Evolutionary conservation across 2,329 filamentous ascomycete species (phyloP).

Genomic region (Arthrobotrys iridis): DNA sequence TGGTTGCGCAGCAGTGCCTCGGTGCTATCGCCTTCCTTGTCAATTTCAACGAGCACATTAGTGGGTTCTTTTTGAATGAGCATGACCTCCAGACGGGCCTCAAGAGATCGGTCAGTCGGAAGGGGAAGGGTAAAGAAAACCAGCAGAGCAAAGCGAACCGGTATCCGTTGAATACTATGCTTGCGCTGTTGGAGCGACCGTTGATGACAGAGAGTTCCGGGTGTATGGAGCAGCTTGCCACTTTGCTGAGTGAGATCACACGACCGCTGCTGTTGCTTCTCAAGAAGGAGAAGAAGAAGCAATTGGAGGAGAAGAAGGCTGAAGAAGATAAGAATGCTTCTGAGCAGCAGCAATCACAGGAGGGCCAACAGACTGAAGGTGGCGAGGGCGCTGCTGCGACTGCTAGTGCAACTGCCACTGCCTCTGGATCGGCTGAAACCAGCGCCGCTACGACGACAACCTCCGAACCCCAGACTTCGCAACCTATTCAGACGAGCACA

Average conservation of each 20-base stretch:
- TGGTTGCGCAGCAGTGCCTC: slow-evolving; percentile 95
- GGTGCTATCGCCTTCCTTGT: slow-evolving; percentile 84
- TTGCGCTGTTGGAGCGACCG: slow-evolving; percentile 88
- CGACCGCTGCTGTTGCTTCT: slow-evolving; percentile 82
- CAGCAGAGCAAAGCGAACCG: slow-evolving; percentile 75
- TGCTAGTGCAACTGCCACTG: slow-evolving; percentile 3
- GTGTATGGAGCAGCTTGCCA: slow-evolving; percentile 93
- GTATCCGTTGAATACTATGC: slow-evolving; percentile 89
- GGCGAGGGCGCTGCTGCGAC: background rate
- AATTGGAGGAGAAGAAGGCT: slow-evolving; percentile 64
- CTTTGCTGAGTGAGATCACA: slow-evolving; percentile 86
- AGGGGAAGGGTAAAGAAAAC: slow-evolving; percentile 84
- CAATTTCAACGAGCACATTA: slow-evolving; percentile 83
- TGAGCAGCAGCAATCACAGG: slow-evolving; percentile 10
- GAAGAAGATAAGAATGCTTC: slow-evolving; percentile 62
- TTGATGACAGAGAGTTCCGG: slow-evolving; percentile 96
- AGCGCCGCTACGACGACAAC: background rate
- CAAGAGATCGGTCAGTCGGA: slow-evolving; percentile 77
- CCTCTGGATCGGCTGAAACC: background rate
- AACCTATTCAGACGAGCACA: slow-evolving; percentile 14
- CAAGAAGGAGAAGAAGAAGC: slow-evolving; percentile 80
- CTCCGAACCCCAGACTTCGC: background rate
- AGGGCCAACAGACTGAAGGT: slow-evolving; percentile 9
- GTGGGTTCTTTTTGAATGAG: slow-evolving; percentile 92
- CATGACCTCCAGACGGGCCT: slow-evolving; percentile 82